A percentile compares a stretch with the other conserved stretches of the same genome.
These are phyloP conservation scores for Yamadazyma atmosphaerica DNA, from an alignment of 1,139 yeast genomes.

Conservation along the genomic window DNA sequence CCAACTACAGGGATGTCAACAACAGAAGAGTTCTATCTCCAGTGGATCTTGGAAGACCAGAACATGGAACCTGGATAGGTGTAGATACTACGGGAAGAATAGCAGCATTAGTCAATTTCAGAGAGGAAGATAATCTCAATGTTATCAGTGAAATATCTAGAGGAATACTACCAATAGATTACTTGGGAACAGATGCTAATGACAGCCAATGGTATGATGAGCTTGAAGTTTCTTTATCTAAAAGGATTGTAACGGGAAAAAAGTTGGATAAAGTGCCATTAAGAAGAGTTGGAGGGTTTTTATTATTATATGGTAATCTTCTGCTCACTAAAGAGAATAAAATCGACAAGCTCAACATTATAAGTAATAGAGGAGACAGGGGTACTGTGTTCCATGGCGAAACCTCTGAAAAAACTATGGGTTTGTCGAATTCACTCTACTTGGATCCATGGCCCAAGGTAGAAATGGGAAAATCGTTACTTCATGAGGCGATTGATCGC, in stretches of 20 bases:
- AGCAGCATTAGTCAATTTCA: conserved; percentile 74
- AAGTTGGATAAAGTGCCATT: conserved; percentile 25
- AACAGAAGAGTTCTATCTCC: conserved; percentile 59
- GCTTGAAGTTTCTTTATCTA: conserved; percentile 27
- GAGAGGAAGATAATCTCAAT: conserved; percentile 38
- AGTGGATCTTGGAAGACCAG: conserved; percentile 67
- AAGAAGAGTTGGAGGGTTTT: conserved; percentile 75
- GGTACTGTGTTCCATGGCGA: conserved; percentile 29
- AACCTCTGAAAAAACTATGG: conserved; percentile 41
- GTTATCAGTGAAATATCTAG: conserved; percentile 56
- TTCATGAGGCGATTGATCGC: conserved; percentile 29
- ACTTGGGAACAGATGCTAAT: conserved; percentile 38
- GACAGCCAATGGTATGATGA: conserved; percentile 51
- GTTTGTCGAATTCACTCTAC: conserved; percentile 64
- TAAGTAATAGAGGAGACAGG: conserved; percentile 52
- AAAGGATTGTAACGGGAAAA: conserved; percentile 11
- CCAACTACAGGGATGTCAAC: conserved; percentile 47
- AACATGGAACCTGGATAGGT: conserved; percentile 94
- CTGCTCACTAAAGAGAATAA: conserved; percentile 21
- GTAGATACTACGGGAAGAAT: conserved; percentile 60
- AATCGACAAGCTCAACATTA: conserved; percentile 42
- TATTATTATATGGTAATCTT: conserved; percentile 69
- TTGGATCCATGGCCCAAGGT: conserved; percentile 77
- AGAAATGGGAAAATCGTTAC: conserved; percentile 44
- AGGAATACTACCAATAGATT: conserved; percentile 68